These are phyloP conservation scores for Fusarium pilosicola DNA, from an alignment of 2,329 filamentous ascomycete species.

Conservation along the genomic window DNA sequence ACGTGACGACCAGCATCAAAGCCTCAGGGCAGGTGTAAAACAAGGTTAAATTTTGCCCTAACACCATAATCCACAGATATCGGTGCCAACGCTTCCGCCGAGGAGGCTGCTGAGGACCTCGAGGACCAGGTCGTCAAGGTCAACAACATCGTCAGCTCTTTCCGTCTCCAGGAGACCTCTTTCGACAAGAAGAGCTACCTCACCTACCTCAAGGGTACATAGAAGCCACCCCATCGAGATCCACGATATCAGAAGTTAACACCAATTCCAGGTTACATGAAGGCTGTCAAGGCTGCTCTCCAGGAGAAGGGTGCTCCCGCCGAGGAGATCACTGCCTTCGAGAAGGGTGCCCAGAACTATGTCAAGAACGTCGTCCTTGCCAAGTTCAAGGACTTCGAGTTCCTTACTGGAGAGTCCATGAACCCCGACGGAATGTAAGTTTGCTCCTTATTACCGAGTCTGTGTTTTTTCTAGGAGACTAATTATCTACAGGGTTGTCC, in stretches of 20 bases:
- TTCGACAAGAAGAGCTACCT: conserved; percentile 93
- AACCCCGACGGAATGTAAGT: conserved; percentile 92
- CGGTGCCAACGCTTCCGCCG: conserved; percentile 96
- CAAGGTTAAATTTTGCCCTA: conserved; percentile 6
- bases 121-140: conserved; percentile 79
- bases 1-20: conserved; percentile 49
- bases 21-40: neutral
- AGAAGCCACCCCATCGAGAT: neutral
- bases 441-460: neutral
- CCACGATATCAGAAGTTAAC: conserved; percentile 4
- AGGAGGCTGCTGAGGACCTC: conserved; percentile 80
- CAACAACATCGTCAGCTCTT: conserved; percentile 93
- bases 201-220: conserved; percentile 83
- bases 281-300: conserved; percentile 80
- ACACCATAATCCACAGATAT: conserved; percentile 65
- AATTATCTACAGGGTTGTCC: conserved; percentile 71
- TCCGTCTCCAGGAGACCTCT: conserved; percentile 81
- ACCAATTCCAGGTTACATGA: conserved; percentile 79
- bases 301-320: conserved; percentile 69
- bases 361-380: conserved; percentile 83
- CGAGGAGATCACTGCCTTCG: conserved; percentile 79
- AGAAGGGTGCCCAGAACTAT: conserved; percentile 76
- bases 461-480: neutral
- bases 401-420: conserved; percentile 92
- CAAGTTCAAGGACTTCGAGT: conserved; percentile 97